Evolutionary conservation across 805 yeast species (phyloP), one percentile per base, ranked within the genome.

Genomic region (Lipomyces chichibuensis): DNA sequence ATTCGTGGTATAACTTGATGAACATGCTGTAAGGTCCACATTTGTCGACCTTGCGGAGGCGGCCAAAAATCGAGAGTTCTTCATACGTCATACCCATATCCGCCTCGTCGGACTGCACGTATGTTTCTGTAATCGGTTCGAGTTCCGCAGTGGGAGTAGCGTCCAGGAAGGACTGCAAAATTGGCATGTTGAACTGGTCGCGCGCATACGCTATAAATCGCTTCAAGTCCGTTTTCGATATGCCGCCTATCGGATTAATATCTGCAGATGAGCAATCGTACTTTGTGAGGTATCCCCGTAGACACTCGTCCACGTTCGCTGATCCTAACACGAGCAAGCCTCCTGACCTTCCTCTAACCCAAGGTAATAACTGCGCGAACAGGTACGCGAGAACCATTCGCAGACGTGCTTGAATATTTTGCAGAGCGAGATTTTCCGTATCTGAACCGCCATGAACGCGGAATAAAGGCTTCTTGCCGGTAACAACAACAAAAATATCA

Each of bases 71-170:
- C 43, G 97, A 89, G 67, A 95, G 83, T 76, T 95, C 99, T 71
- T 93, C 96, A 75, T 95, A 95, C 0, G 97, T 90, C 89, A 96
- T 90, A 1, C 99, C 99, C 99, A 95, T 95, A 76, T 95, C 99
- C 14, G 86, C 87, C 78, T 95, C 99, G 77, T 95, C 99, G 39
- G 96, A 90, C 78, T 95, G 99, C 17, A 94, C 96, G 74, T 95
- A 94, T 65, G 87, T 84, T 71, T 89, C 88, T 0, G 99, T 95
- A 63, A 92, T 94, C 46, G 99, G 99, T 75, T 95, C 99, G 61
- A 95, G 84, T 77, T 95, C 99, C 0, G 99, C 99, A 0, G 99
- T 94, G 37, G 99, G 99, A 0, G 95, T 89, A 0, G 99, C 99
- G 72, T 85, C 87, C 58, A 95, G 81, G 76, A 96, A 95, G 8